A percentile compares a stretch with the other conserved stretches of the same genome.
phyloP scores from a whole-genome alignment of 2,329 filamentous ascomycete species.

The Rutstroemia sydowiana region DNA sequence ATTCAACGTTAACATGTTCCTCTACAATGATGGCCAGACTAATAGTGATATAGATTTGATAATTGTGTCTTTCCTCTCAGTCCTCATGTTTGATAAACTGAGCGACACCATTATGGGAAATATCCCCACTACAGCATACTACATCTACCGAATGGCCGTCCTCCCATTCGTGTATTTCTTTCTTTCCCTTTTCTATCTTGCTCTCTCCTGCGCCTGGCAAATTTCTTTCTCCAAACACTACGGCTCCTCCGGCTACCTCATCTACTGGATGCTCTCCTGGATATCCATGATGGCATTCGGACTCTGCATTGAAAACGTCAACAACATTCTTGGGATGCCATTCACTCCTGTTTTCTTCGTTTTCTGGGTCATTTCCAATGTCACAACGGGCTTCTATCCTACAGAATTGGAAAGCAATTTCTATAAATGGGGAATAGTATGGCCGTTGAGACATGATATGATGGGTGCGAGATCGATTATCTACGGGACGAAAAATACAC shows the following conservation, averaged over 20 bases:
- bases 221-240: slow-evolving; percentile 15
- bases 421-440: slow-evolving; percentile 16
- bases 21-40: neutral
- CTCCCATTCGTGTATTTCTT: slow-evolving; percentile 14
- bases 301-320: slow-evolving; percentile 16
- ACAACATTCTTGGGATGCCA: slow-evolving; percentile 16
- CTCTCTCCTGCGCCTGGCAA: slow-evolving; percentile 15
- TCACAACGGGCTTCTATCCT: slow-evolving; percentile 17
- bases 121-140: slow-evolving; percentile 11
- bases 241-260: slow-evolving; percentile 14
- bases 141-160: slow-evolving; percentile 12
- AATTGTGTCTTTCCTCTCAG: slow-evolving; percentile 18
- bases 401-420: slow-evolving; percentile 16
- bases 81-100: slow-evolving; percentile 16
- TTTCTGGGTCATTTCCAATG: slow-evolving; percentile 19
- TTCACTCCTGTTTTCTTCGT: slow-evolving; percentile 19
- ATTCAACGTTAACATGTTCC: too few species aligned
- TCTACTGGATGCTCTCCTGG: slow-evolving; percentile 20
- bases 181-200: slow-evolving; percentile 14
- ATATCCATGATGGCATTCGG: slow-evolving; percentile 18
- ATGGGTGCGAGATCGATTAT: slow-evolving; percentile 16
- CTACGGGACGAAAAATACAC: slow-evolving; percentile 15
- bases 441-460: slow-evolving; percentile 15
- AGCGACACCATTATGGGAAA: slow-evolving; percentile 18
- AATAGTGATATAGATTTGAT: slow-evolving; percentile 11